Evolutionary conservation across 2,329 filamentous ascomycete genomes (phyloP).

Genomic region (Monosporascus sp.): DNA sequence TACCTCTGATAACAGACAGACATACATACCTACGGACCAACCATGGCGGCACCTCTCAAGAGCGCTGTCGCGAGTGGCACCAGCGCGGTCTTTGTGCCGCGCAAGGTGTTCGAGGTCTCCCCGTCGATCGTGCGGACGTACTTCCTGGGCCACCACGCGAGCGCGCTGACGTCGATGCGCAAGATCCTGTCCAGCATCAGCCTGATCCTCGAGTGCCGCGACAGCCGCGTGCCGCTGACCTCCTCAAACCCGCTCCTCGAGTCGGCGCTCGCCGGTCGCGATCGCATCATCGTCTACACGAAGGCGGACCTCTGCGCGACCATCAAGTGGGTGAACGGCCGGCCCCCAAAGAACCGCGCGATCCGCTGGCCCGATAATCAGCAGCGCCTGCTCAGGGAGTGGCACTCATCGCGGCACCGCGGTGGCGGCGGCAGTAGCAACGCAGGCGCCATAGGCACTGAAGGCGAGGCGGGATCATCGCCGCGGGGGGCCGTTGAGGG

Average conservation of each 20-base stretch:
- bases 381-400: conserved; percentile 10
- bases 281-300: conserved; percentile 83
- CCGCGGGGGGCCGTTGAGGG: neutral
- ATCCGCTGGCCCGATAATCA: conserved; percentile 20
- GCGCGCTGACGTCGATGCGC: conserved; percentile 78
- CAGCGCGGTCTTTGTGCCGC: conserved; percentile 59
- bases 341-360: conserved; percentile 1
- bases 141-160: conserved; percentile 87
- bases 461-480: neutral
- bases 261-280: conserved; percentile 62
- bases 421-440: conserved; percentile 11
- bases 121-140: conserved; percentile 78
- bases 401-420: conserved; percentile 16
- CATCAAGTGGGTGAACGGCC: conserved; percentile 1
- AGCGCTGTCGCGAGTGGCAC: conserved; percentile 1
- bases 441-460: neutral
- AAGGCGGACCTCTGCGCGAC: conserved; percentile 68
- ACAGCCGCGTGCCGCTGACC: conserved; percentile 84
- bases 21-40: neutral
- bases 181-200: conserved; percentile 73
- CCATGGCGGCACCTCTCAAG: conserved; percentile 11
- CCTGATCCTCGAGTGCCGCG: conserved; percentile 89
- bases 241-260: conserved; percentile 90
- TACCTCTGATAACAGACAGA: neutral
- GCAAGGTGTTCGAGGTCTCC: conserved; percentile 66